Evolutionary conservation across 345 rosid species (phyloP).

Genomic region (Linum usitatissimum): DNA sequence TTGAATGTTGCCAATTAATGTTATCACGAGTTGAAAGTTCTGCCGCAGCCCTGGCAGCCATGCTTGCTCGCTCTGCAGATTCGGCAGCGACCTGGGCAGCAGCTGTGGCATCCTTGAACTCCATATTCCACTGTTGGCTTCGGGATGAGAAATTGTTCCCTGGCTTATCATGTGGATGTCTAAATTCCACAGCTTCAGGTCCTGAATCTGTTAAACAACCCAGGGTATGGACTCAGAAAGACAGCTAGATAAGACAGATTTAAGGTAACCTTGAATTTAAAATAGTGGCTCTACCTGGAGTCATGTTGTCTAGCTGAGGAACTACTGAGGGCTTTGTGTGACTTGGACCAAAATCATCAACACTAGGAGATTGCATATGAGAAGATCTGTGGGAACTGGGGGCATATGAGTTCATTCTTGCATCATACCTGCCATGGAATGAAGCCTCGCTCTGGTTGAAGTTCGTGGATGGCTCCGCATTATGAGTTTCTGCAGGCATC

Average conservation of each 20-base stretch:
- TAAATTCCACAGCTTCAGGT: conserved; percentile 27
- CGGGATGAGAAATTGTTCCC: conserved; percentile 16
- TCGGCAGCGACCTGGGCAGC: conserved; percentile 97
- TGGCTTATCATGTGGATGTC: conserved; percentile 30
- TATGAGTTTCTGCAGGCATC: conserved; percentile 25
- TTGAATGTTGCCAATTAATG: conserved; percentile 26
- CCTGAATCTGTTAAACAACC: conserved; percentile 29
- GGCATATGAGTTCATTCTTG: conserved; percentile 17
- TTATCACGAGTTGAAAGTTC: conserved; percentile 66
- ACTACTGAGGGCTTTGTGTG: conserved; percentile 13
- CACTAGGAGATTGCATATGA: conserved; percentile 21
- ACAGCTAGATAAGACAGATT: background rate
- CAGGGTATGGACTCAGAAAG: background rate
- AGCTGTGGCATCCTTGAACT: conserved; percentile 71
- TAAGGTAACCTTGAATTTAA: background rate
- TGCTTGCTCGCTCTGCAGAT: conserved; percentile 91
- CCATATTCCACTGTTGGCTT: conserved; percentile 46
- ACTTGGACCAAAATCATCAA: conserved; percentile 16
- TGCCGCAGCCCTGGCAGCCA: conserved; percentile 95
- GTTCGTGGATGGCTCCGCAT: conserved; percentile 12
- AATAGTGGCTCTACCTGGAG: conserved; percentile 27
- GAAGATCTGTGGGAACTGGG: conserved; percentile 27
- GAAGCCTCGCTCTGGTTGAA: conserved; percentile 25
- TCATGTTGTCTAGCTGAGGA: conserved; percentile 24
- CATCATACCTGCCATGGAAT: conserved; percentile 25